phyloP scores from a whole-genome alignment of 129 eudicot species.

The Chrysanthemum makinoi region DNA sequence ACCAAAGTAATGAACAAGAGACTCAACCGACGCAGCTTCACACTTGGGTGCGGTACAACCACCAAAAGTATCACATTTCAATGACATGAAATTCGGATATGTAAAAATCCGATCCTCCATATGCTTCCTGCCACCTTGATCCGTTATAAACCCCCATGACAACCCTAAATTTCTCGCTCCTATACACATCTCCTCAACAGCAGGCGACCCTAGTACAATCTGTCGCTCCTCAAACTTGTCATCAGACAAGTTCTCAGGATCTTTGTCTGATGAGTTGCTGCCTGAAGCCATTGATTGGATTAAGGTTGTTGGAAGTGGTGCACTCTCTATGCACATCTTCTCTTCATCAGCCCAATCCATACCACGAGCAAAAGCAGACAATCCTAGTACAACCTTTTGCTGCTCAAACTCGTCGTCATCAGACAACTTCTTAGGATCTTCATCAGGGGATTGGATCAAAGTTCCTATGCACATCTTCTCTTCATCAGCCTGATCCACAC shows the following conservation, averaged over 20 bases:
- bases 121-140: not conserved
- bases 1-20: conserved; percentile 23
- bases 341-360: too few relatives aligned
- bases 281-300: conserved; percentile 3
- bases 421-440: too few relatives aligned
- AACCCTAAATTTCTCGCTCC: not conserved
- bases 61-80: conserved; percentile 15
- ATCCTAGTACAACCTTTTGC: too few relatives aligned
- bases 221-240: not conserved
- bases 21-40: conserved; percentile 1
- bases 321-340: too few relatives aligned
- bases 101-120: conserved; percentile 20
- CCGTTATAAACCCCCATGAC: not conserved
- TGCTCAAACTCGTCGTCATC: too few relatives aligned
- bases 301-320: too few relatives aligned
- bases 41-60: conserved; percentile 21
- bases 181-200: not conserved
- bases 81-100: not conserved
- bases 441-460: too few relatives aligned
- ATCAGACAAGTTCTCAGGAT: not conserved
- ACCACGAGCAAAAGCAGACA: too few relatives aligned
- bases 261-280: not conserved
- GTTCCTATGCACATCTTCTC: too few relatives aligned
- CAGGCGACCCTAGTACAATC: too few relatives aligned
- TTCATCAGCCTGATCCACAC: too few relatives aligned